Conservation (phyloP, 805 yeast genomes). For the Lipomyces mesembrius region DNA sequence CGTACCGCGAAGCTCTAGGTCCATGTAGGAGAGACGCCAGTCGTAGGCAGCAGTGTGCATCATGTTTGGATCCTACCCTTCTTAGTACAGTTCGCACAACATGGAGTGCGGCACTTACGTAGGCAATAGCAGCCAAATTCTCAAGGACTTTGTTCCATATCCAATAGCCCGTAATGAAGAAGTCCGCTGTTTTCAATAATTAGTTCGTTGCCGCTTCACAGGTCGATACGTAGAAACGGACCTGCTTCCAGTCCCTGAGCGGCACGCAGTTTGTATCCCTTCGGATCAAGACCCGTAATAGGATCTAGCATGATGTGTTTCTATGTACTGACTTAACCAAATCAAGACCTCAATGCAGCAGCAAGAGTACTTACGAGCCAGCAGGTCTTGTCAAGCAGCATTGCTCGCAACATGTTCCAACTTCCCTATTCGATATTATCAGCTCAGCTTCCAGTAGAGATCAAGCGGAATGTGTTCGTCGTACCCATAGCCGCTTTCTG, state of each 20-base stretch:
- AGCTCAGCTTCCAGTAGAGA: neutral
- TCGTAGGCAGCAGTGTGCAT: slow-evolving; percentile 94
- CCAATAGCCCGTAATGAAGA: slow-evolving; percentile 97
- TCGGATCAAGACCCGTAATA: slow-evolving; percentile 91
- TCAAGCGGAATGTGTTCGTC: neutral
- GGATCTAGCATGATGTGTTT: slow-evolving; percentile 88
- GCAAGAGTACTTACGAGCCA: slow-evolving; percentile 60
- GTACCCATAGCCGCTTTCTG: slow-evolving; percentile 81
- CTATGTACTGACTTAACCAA: slow-evolving; percentile 12
- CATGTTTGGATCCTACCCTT: slow-evolving; percentile 68
- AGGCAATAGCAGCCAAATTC: slow-evolving; percentile 90
- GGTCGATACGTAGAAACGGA: neutral
- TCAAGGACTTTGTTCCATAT: slow-evolving; percentile 97
- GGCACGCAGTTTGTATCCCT: slow-evolving; percentile 76
- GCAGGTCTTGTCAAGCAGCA: slow-evolving; percentile 88
- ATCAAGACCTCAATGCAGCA: neutral
- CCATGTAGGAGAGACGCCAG: slow-evolving; percentile 91
- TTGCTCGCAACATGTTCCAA: slow-evolving; percentile 88
- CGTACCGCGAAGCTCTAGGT: slow-evolving; percentile 83
- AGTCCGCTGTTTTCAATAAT: slow-evolving; percentile 63
- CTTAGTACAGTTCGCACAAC: neutral
- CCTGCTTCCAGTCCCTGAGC: slow-evolving; percentile 92
- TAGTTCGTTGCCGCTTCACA: neutral
- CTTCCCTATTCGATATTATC: slow-evolving; percentile 58
- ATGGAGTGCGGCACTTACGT: slow-evolving; percentile 43